Conservation (phyloP, 345 rosid genomes). For the Lagerstroemia speciosa region DNA sequence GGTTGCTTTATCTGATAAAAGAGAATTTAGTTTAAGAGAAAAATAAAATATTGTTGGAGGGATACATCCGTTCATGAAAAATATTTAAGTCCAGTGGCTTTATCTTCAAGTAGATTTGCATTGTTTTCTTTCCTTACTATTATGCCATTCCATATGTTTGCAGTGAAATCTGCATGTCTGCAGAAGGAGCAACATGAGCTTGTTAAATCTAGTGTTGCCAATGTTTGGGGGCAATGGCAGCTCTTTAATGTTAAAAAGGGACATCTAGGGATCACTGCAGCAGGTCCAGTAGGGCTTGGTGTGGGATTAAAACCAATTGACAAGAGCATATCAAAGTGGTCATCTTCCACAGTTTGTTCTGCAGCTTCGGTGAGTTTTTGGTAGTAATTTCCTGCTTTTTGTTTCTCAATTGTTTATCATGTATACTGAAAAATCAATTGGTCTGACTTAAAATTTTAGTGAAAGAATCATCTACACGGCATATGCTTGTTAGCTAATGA, state of each 20-base stretch:
- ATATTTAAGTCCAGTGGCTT: neutral
- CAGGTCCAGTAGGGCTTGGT: slow-evolving; percentile 17
- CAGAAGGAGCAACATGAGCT: neutral
- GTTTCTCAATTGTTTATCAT: neutral
- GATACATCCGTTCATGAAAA: neutral
- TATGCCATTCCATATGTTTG: neutral
- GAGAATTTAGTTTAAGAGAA: neutral
- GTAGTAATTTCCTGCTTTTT: neutral
- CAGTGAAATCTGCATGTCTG: neutral
- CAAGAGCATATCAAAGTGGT: slow-evolving; percentile 1
- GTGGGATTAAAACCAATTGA: neutral
- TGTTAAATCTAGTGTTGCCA: neutral
- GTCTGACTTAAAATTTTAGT: neutral
- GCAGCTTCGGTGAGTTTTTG: slow-evolving; percentile 14
- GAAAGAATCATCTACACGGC: neutral
- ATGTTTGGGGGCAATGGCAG: neutral
- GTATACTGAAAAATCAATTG: neutral
- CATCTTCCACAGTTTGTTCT: slow-evolving; percentile 5
- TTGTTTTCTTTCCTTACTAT: neutral
- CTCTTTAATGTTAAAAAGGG: neutral
- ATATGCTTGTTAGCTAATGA: neutral
- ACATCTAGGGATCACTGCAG: neutral
- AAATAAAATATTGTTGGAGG: neutral
- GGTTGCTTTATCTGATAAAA: neutral
- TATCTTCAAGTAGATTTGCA: neutral